Conservation (phyloP, 2,329 filamentous ascomycete genomes). For the Chrysoporthe puriensis region DNA sequence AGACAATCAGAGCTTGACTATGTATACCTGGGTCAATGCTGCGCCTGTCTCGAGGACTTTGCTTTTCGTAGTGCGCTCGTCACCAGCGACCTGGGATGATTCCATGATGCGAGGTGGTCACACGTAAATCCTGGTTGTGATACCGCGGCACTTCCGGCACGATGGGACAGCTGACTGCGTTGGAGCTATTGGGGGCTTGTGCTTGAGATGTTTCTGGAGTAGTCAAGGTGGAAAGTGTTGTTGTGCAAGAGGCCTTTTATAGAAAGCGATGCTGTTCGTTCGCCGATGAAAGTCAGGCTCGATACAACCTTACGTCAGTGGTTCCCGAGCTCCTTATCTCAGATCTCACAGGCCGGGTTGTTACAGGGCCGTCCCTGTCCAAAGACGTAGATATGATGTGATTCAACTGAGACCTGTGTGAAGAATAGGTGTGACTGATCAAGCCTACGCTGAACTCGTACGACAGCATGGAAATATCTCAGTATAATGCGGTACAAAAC, state of each 20-base stretch:
- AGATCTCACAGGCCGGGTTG: neutral
- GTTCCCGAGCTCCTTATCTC: neutral
- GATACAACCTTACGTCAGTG: neutral
- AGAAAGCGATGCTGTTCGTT: neutral
- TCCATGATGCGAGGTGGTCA: slow-evolving; percentile 3
- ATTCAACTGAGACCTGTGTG: no score
- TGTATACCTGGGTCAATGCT: slow-evolving; percentile 55
- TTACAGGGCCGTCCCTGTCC: neutral
- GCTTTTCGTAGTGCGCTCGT: slow-evolving; percentile 57
- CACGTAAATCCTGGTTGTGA: neutral
- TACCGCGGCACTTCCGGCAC: neutral
- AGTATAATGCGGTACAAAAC: no score
- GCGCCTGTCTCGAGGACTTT: slow-evolving; percentile 65
- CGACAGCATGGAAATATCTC: no score
- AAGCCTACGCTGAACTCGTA: no score
- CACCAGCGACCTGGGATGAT: slow-evolving; percentile 41
- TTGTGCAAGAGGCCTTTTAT: neutral
- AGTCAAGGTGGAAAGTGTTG: neutral
- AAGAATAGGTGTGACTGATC: no score
- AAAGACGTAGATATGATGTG: neutral
- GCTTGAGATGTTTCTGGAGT: neutral
- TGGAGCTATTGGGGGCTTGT: neutral
- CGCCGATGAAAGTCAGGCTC: neutral
- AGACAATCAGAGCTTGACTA: neutral
- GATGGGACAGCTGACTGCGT: slow-evolving; percentile 27